Base-by-base conservation (phyloP, 2,329 filamentous ascomycete genomes). In the Microascus cirrosus region DNA sequence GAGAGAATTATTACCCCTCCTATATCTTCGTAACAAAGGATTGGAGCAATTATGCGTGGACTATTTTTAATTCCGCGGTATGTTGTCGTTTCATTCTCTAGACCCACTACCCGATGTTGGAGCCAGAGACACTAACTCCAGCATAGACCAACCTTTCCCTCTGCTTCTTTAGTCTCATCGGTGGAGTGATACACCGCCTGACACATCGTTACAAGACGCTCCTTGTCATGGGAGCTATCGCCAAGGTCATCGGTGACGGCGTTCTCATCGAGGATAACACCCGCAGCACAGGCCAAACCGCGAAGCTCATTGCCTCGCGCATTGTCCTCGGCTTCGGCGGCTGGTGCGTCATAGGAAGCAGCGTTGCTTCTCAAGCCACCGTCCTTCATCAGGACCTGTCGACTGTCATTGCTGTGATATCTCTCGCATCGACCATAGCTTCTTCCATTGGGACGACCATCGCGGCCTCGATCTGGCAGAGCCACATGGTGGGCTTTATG, bases 351-450 rank as follows among this genome's bases (percentile, higher is more conserved):
- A 22, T 48, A 8, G 42, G 42, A 2, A 67, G 68, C 58, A 70
- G 72, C 24, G 63, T 70, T 2, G 66, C 66, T 5, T 11, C 13
- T 32, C 71, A 75, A 58, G 71, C 71, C 11, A 74, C 73, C 0
- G 73, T 75, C 0, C 71, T 72, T 0, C 73, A 75, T 60, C 67
- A 74, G 57, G 72, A 75, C 51, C 59, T 75, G 54, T 71, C 73
- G 3, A 18, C 42, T 11, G 22, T 48, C 42, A 48, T 48, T 11
- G 15, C 42, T 20, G 20, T 72, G 1, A 61, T 74, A 10, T 67
- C 71, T 0, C 62, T 74, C 6, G 74, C 71, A 72, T 70, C 68
- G 6, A 72, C 70, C 1, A 57, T 75, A 7, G 73, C 70, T 1
- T 71, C 67, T 0, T 68, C 66, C 2, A 62, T 74, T 6, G 73